phyloP scores from a whole-genome alignment of 768 basidiomycete genomes.

The Lactifluus volemus region DNA sequence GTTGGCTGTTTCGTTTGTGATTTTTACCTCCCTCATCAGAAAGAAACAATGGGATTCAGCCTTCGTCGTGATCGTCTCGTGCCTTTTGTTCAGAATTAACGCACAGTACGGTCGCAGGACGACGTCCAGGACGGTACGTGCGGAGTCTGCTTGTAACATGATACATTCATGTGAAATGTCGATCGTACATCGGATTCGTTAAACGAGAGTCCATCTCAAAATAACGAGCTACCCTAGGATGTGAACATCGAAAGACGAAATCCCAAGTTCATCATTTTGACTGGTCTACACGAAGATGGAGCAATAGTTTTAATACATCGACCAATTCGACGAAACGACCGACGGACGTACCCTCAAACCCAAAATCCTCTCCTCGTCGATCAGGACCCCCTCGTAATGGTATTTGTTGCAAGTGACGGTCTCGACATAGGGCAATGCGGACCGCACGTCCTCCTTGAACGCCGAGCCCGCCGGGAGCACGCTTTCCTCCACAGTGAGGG shows the following conservation, averaged over 20 bases:
- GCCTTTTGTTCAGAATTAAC: no score
- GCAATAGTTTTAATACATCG: not conserved
- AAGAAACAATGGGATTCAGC: no score
- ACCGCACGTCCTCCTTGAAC: constrained; percentile 20
- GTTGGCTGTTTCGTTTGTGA: no score
- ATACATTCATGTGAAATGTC: no score
- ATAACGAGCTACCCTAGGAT: constrained; percentile 4
- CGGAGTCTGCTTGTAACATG: not conserved
- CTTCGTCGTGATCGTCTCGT: no score
- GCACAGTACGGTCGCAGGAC: no score
- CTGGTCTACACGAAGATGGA: not conserved
- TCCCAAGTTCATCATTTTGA: constrained; percentile 7
- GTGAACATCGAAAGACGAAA: constrained; percentile 13
- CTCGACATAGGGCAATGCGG: constrained; percentile 23
- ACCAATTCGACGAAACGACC: not conserved
- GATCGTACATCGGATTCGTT: no score
- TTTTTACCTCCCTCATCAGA: no score
- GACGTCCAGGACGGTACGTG: not conserved
- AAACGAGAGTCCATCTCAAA: no score
- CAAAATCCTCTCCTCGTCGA: constrained; percentile 26
- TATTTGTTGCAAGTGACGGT: constrained; percentile 12
- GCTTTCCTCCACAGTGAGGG: constrained; percentile 1
- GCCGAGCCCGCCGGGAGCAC: constrained; percentile 2
- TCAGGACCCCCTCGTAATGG: constrained; percentile 22
- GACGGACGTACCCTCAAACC: constrained; percentile 21